Evolutionary conservation across 148 eudicot species (phyloP), one percentile per base, ranked within the genome.

Genomic region (Cornus suecica): DNA sequence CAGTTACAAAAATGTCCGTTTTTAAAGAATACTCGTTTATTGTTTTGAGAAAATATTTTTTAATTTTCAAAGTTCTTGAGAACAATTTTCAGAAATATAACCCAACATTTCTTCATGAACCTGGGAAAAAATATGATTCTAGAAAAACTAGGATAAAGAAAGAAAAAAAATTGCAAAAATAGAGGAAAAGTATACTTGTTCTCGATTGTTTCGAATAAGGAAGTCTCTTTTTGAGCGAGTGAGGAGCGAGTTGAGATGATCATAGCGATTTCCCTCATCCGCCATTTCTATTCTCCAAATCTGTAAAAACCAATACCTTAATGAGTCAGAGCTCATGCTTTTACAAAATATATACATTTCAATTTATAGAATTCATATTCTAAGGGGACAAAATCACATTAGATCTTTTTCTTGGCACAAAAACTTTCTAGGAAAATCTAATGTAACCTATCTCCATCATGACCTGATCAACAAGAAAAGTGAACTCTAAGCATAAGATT

Each of bases 161-260:
- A 16, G 26, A 7, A 65, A 9, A 16, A 65, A 30, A 30, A 37
- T 14, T 66, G 5, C 13, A 66, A 18, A 9, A 23, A 68, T 22
- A 10, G 18, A 37, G 28, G 8, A 8, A 2, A 10, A 10, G 20
- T 41, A 24, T 42, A 84, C 86, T 77, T 78, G 73, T 16, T 74
- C 79, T 24, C 66, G 84, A 28, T 62, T 64, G 79, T 84, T 81
- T 45, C 74, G 83, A 52, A 80, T 75, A 27, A 72, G 79, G 42
- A 29, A 84, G 52, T 80, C 81, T 45, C 83, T 52, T 64, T 52
- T 65, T 58, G 70, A 66, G 24, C 69, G 70, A 28, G 76, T 70
- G 34, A 77, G 76, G 66, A 80, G 83, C 75, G 83, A 76, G 16
- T 71, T 66, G 54, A 79, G 69, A 58, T 83, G 69, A 58, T 83